Conservation (phyloP, 306 rosid genomes). For the Cicer pinnatifidum region DNA sequence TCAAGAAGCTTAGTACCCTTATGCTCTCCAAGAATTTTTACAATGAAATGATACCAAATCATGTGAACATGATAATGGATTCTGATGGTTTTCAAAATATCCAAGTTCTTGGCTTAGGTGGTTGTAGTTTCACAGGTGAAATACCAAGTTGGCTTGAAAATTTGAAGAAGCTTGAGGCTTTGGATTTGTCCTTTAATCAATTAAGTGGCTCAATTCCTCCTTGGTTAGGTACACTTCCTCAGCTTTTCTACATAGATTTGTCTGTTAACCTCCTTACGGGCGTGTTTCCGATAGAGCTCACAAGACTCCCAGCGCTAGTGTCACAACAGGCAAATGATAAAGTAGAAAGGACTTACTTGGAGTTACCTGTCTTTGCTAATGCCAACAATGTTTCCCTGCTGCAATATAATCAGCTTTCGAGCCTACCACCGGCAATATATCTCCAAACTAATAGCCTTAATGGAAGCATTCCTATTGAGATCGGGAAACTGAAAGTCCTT, state of each 20-base stretch:
- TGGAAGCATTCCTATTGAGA: constrained; percentile 68
- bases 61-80: constrained; percentile 50
- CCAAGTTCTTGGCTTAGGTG: constrained; percentile 81
- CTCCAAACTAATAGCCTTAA: constrained; percentile 63
- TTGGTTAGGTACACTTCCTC: constrained; percentile 70
- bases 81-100: constrained; percentile 66
- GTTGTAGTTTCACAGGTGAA: constrained; percentile 67
- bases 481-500: constrained; percentile 69
- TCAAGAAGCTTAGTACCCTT: constrained; percentile 72
- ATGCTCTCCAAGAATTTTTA: constrained; percentile 60
- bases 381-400: constrained; percentile 64
- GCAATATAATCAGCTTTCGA: constrained; percentile 86
- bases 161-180: constrained; percentile 64
- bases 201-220: constrained; percentile 72
- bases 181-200: constrained; percentile 75
- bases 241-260: constrained; percentile 85
- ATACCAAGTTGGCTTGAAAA: constrained; percentile 78
- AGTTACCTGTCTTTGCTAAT: constrained; percentile 81
- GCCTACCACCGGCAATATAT: constrained; percentile 79
- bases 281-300: constrained; percentile 63
- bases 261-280: constrained; percentile 64
- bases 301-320: constrained; percentile 61
- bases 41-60: constrained; percentile 64
- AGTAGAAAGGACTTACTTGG: constrained; percentile 61
- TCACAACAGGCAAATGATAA: constrained; percentile 54